Evolutionary conservation across 176 grass and related monocot species (phyloP).

Genomic region (Hordeum marinum): DNA sequence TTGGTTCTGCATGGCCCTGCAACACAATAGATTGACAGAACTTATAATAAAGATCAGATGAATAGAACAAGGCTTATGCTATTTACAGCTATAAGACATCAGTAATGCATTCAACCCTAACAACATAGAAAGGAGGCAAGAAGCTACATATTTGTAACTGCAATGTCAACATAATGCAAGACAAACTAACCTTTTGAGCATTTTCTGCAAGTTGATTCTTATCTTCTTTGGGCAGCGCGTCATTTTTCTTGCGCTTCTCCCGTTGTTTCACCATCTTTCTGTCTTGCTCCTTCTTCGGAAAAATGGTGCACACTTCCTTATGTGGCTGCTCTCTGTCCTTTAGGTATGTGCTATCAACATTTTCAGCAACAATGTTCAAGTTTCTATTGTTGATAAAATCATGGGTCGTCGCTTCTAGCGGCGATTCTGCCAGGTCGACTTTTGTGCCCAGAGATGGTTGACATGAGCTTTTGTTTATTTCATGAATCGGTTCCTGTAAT

Average conservation of each 20-base stretch:
- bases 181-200: constrained; percentile 52
- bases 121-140: neutral
- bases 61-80: neutral
- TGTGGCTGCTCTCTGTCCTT: neutral
- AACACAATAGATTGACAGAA: constrained; percentile 28
- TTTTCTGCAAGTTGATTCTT: constrained; percentile 32
- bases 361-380: constrained; percentile 20
- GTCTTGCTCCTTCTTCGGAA: constrained; percentile 26
- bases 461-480: neutral
- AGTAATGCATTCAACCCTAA: neutral
- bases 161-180: neutral
- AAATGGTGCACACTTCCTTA: constrained; percentile 4
- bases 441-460: constrained; percentile 9
- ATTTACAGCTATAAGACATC: no score
- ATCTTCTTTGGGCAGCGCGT: constrained; percentile 41
- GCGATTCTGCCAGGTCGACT: constrained; percentile 14
- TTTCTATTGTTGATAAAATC: neutral
- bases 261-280: constrained; percentile 41
- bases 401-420: neutral
- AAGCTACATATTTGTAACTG: neutral
- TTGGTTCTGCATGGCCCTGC: constrained; percentile 46
- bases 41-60: neutral
- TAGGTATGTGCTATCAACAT: constrained; percentile 4
- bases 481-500: neutral
- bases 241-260: constrained; percentile 36